Conservation (phyloP, 805 yeast species). For the Ogataea minuta region DNA sequence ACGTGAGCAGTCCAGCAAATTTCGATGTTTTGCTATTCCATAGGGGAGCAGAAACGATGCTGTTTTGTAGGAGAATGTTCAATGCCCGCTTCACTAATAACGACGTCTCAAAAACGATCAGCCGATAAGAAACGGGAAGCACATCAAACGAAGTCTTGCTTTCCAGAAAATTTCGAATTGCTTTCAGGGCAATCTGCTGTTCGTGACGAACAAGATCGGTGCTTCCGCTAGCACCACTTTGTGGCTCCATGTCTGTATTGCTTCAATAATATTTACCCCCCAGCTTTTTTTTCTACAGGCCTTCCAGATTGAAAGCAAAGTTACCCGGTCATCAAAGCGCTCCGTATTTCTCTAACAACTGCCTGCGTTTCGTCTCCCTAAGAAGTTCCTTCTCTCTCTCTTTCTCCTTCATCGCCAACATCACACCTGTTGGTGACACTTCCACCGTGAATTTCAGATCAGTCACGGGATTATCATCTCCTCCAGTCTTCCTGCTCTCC, state of each 20-base stretch:
- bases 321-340: constrained; percentile 14
- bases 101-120: constrained; percentile 91
- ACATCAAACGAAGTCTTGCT: constrained; percentile 96
- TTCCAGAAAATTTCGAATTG: constrained; percentile 79
- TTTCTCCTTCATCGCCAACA: constrained; percentile 35
- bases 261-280: constrained; percentile 3
- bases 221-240: constrained; percentile 6
- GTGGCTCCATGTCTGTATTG: constrained; percentile 7
- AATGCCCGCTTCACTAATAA: constrained; percentile 85
- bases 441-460: constrained; percentile 32
- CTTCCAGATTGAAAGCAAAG: background rate
- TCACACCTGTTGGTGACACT: constrained; percentile 48
- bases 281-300: background rate
- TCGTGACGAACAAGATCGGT: constrained; percentile 44
- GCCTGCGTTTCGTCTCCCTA: constrained; percentile 31
- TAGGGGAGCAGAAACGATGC: constrained; percentile 93
- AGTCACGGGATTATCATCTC: constrained; percentile 18
- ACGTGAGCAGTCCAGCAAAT: constrained; percentile 92
- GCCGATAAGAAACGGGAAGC: constrained; percentile 88
- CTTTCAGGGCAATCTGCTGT: constrained; percentile 73
- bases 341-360: constrained; percentile 41
- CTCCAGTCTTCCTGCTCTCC: constrained; percentile 16
- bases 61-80: constrained; percentile 85
- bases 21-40: constrained; percentile 90
- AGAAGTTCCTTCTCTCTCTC: constrained; percentile 30